Base-by-base conservation (phyloP, 805 yeast genomes). In the Metschnikowia reukaufii region DNA sequence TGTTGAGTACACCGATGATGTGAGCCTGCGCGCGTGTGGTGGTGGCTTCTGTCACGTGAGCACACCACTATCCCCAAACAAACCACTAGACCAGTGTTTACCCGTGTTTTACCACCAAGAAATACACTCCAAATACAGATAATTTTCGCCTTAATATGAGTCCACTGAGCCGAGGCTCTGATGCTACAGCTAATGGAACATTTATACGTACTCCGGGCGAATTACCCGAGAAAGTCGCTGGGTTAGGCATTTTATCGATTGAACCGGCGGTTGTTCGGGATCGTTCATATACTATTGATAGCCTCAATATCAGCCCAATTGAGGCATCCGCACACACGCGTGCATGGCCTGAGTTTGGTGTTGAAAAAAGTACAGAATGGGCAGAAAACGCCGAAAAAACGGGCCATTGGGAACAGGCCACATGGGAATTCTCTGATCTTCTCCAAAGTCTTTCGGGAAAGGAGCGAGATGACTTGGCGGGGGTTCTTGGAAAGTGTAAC, bases 361-460 rank as follows among this genome's bases (percentile, higher is more conserved):
- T 8, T 2, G 39, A 18, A 13, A 19, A 16, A 20, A 13, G 17
- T 20, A 9, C 39, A 36, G 20, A 7, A 23, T 12, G 12, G 29
- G 20, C 17, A 29, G 15, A 20, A n/a, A 36, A 20, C 7, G 18
- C 30, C 39, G 20, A 12, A 20, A 36, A 36, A 19, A 36, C 38
- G 2, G 21, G 17, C 16, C 44, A 53, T 31, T 43, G 42, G 48
- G 57, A 55, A 37, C 44, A 46, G 32, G 59, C 73, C 6, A 77
- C 90, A 0, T 84, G 86, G 85, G 65, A 74, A 2, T 66, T 86
- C 18, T 80, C 84, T 18, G 89, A 83, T 48, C 66, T 84, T 7
- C 65, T 86, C 25, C 83, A 82, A 41, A 67, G 77, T 12, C 58
- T 86, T 29, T 57, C 69, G 1, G 78, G 70, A 32, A 72, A 70